A percentile compares a stretch with the other conserved stretches of the same genome.
phyloP scores from a whole-genome alignment of 169 alveolate species.

The Eimeria maxima region DNA sequence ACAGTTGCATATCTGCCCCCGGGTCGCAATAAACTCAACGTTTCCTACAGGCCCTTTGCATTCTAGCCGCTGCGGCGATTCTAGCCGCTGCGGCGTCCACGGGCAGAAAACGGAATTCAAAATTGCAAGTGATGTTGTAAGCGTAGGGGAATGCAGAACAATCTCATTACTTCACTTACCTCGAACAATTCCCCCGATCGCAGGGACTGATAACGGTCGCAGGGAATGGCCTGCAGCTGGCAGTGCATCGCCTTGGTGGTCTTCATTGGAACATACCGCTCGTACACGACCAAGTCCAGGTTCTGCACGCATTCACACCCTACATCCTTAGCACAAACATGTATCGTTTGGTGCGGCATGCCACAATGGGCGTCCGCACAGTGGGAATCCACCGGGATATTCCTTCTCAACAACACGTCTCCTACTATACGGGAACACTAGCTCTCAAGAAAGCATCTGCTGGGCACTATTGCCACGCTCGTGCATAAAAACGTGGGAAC shows the following conservation, averaged over 20 bases:
- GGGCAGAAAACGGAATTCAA: background rate
- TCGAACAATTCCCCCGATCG: constrained; percentile 77
- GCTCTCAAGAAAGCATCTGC: background rate
- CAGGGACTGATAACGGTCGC: constrained; percentile 55
- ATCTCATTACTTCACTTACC: constrained; percentile 19
- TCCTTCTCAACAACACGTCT: background rate
- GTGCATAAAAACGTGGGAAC: background rate
- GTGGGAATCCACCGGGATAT: background rate
- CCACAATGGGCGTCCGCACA: background rate
- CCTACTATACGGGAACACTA: background rate
- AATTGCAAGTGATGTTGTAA: background rate
- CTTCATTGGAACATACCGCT: constrained; percentile 85
- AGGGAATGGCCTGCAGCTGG: constrained; percentile 82
- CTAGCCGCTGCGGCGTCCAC: background rate
- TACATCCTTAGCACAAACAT: background rate
- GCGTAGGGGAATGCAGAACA: background rate
- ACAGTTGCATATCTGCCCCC: background rate
- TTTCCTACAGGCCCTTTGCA: background rate
- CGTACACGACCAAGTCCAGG: constrained; percentile 82
- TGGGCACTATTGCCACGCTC: background rate
- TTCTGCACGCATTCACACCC: constrained; percentile 2
- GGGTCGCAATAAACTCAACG: background rate
- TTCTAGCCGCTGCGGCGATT: background rate
- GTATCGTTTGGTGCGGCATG: background rate
- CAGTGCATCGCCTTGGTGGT: constrained; percentile 84